A percentile compares a stretch with the other conserved stretches of the same genome.
Evolutionary conservation across 23 red algal genomes (phyloP).

Genomic region (Gracilaria vermiculophylla): DNA sequence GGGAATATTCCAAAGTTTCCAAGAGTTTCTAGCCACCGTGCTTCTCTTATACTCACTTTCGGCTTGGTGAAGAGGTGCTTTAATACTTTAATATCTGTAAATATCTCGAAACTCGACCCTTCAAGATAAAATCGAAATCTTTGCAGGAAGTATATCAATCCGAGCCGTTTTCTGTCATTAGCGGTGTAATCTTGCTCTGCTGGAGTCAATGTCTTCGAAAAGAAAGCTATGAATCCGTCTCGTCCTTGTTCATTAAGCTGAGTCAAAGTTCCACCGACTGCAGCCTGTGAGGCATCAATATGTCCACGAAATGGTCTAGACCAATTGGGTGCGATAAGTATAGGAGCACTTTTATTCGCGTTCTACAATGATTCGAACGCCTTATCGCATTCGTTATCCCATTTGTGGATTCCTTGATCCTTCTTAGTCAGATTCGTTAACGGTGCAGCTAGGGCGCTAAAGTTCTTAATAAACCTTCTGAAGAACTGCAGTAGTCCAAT

Average conservation of each 20-base stretch:
- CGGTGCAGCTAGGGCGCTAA: neutral
- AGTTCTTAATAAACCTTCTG: slow-evolving; percentile 22
- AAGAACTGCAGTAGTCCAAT: slow-evolving; percentile 27
- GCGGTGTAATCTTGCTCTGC: slow-evolving; percentile 15
- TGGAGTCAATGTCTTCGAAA: slow-evolving; percentile 6
- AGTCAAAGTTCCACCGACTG: neutral
- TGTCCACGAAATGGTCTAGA: slow-evolving; percentile 3
- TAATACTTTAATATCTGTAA: slow-evolving; percentile 39
- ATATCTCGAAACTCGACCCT: slow-evolving; percentile 1
- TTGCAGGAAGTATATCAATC: neutral
- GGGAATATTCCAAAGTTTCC: neutral
- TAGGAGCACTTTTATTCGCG: neutral
- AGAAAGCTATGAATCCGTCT: neutral
- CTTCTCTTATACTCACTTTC: neutral
- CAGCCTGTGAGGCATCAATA: slow-evolving; percentile 10
- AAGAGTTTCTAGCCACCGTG: neutral
- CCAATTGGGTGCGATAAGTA: slow-evolving; percentile 5
- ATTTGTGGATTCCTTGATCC: neutral
- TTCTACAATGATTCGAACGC: slow-evolving; percentile 13
- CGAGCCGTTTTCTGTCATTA: slow-evolving; percentile 16
- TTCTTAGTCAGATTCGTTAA: slow-evolving; percentile 34
- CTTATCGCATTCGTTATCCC: neutral
- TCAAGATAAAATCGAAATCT: slow-evolving; percentile 23
- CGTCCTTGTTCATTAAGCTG: neutral
- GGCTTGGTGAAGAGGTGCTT: slow-evolving; percentile 20